phyloP scores from a whole-genome alignment of 345 rosid species.

The Lepidium didymum region DNA sequence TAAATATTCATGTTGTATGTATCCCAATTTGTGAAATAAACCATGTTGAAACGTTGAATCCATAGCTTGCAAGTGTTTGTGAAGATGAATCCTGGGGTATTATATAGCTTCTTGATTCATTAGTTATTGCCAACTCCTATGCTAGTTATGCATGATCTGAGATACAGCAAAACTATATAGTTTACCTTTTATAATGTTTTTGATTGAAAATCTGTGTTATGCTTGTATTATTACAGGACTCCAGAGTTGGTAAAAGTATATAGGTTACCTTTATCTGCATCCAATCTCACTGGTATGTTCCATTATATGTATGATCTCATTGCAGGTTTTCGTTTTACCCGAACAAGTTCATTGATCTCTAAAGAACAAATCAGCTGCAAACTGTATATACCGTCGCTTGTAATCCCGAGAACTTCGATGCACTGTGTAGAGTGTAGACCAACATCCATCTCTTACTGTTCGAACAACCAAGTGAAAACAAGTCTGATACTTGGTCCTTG shows the following conservation, averaged over 20 bases:
- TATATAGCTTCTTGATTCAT: neutral
- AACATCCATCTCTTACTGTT: neutral
- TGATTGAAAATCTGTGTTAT: neutral
- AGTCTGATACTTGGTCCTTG: neutral
- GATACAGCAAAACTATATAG: neutral
- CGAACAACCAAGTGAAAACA: neutral
- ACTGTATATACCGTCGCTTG: neutral
- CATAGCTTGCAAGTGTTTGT: neutral
- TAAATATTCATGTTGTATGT: conserved; percentile 26
- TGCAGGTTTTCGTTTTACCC: neutral
- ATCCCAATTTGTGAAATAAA: conserved; percentile 1
- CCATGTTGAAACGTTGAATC: conserved; percentile 8
- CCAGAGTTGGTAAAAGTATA: neutral
- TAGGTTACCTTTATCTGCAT: too few relatives aligned
- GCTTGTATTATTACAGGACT: neutral
- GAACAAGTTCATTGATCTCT: neutral
- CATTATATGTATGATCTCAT: neutral
- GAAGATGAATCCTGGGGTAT: neutral
- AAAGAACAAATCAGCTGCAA: neutral
- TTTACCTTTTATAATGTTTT: neutral
- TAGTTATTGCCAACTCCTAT: neutral
- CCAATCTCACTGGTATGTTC: neutral
- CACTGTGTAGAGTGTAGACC: neutral
- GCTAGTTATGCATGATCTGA: neutral
- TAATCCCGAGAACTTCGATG: neutral